phyloP scores from a whole-genome alignment of 805 yeast species.

The Lachancea fermentati region DNA sequence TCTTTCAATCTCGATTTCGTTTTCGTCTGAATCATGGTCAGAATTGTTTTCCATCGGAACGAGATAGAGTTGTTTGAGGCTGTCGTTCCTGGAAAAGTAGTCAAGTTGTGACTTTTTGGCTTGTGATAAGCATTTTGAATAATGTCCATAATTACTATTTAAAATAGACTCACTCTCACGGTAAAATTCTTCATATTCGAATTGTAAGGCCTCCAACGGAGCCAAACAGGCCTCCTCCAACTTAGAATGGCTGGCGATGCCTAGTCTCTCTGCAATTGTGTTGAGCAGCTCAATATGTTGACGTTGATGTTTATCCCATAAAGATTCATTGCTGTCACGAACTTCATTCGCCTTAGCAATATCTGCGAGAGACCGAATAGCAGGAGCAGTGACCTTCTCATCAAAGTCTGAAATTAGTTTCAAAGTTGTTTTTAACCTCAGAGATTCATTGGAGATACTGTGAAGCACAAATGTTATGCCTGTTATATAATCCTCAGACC shows the following conservation, averaged over 20 bases:
- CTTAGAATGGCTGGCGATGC: background rate
- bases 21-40: no score
- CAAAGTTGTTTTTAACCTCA: background rate
- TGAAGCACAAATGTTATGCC: slow-evolving; percentile 1
- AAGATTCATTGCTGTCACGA: background rate
- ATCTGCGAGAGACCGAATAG: background rate
- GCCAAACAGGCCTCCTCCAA: slow-evolving; percentile 8
- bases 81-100: background rate
- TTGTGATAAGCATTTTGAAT: slow-evolving; percentile 7
- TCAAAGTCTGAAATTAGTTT: background rate
- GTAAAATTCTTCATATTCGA: slow-evolving; percentile 8
- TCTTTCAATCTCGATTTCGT: no score
- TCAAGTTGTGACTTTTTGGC: background rate
- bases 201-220: slow-evolving; percentile 8
- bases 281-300: background rate
- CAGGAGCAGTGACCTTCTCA: background rate
- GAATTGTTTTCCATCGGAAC: no score
- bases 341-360: background rate
- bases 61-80: background rate
- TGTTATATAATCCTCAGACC: slow-evolving; percentile 9
- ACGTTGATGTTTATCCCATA: background rate
- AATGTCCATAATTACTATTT: slow-evolving; percentile 7
- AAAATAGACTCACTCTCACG: slow-evolving; percentile 10
- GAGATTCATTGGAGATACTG: slow-evolving; percentile 1
- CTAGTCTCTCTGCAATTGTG: background rate